A percentile compares a stretch with the other conserved stretches of the same genome.
These are phyloP conservation scores for Botrytis medusae DNA, from an alignment of 2,329 filamentous ascomycete species.

Conservation along the genomic window DNA sequence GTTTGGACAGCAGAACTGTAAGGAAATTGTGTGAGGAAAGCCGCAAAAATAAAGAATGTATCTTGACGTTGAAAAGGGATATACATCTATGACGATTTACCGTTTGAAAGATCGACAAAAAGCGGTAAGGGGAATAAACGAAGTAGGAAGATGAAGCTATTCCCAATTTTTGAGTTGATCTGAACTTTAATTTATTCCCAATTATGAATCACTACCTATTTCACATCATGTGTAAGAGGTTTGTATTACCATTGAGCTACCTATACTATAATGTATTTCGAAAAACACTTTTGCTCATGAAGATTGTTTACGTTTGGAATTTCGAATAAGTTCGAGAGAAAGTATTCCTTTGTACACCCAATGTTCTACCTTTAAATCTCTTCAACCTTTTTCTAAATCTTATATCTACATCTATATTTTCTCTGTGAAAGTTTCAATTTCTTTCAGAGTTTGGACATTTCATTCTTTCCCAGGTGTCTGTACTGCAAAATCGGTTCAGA, in stretches of 20 bases:
- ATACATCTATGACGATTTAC: neutral
- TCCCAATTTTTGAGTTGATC: neutral
- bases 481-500: neutral
- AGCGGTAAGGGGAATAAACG: neutral
- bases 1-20: neutral
- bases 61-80: neutral
- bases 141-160: neutral
- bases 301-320: neutral
- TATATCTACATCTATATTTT: neutral
- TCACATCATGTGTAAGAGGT: neutral
- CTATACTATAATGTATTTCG: neutral
- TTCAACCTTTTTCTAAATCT: neutral
- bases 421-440: neutral
- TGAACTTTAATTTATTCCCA: neutral
- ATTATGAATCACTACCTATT: neutral
- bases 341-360: neutral
- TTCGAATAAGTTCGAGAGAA: neutral
- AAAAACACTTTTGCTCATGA: neutral
- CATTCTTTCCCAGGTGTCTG: neutral
- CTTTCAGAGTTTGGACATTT: neutral
- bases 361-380: neutral
- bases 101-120: neutral
- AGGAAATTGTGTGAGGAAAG: neutral
- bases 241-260: neutral
- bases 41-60: too few species aligned